Conservation (phyloP, 106 monocot genomes). For the Acorus calamus region DNA sequence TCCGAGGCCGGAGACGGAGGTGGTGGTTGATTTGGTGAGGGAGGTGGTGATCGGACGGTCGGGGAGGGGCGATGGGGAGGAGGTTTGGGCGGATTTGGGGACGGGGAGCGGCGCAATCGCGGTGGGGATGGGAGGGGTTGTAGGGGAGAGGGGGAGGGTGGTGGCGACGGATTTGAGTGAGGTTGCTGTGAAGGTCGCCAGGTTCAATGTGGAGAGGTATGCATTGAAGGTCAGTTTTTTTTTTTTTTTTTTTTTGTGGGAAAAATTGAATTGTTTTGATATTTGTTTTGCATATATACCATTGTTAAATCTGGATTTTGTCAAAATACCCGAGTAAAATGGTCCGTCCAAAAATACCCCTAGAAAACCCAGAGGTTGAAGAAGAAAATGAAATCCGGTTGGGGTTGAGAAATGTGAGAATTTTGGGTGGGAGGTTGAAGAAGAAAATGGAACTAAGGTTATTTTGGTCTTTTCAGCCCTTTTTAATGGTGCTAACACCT, state of each 20-base stretch:
- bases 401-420: too few relatives aligned
- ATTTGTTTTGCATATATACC: background rate
- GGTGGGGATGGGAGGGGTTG: conserved; percentile 50
- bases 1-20: conserved; percentile 94
- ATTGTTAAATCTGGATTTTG: too few relatives aligned
- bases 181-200: conserved; percentile 52
- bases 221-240: conserved; percentile 49
- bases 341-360: too few relatives aligned
- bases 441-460: too few relatives aligned
- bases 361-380: too few relatives aligned
- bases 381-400: too few relatives aligned
- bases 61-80: conserved; percentile 40
- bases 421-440: too few relatives aligned
- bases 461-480: too few relatives aligned
- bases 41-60: conserved; percentile 15
- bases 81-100: conserved; percentile 83
- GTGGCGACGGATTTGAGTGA: conserved; percentile 68
- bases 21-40: conserved; percentile 54
- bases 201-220: conserved; percentile 75
- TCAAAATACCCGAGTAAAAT: too few relatives aligned
- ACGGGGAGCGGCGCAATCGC: conserved; percentile 86
- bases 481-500: too few relatives aligned
- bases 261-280: background rate
- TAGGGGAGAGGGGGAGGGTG: conserved; percentile 57
- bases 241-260: too few relatives aligned